phyloP scores from a whole-genome alignment of 345 rosid genomes.

The Microcos paniculata region DNA sequence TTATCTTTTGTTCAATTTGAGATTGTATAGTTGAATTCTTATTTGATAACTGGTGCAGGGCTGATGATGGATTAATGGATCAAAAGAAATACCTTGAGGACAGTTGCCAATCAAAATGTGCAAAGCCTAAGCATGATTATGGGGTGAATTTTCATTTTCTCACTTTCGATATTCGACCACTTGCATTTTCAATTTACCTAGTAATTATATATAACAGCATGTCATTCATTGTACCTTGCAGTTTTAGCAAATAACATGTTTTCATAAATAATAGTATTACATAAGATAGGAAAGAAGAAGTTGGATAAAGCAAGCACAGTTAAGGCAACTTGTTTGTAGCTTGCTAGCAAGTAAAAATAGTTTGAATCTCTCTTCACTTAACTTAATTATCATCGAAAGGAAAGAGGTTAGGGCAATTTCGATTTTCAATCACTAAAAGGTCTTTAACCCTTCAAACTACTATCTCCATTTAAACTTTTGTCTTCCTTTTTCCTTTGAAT shows the following conservation, averaged over 20 bases:
- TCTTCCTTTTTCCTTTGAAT: background rate
- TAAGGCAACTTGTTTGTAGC: too few species aligned
- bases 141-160: conserved; percentile 25
- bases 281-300: background rate
- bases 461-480: background rate
- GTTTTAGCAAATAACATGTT: background rate
- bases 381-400: too few species aligned
- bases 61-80: conserved; percentile 49
- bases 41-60: conserved; percentile 34
- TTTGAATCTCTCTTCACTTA: too few species aligned
- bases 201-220: background rate
- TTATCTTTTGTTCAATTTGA: background rate
- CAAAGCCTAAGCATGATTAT: conserved; percentile 49
- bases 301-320: too few species aligned
- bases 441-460: too few species aligned
- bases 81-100: conserved; percentile 57
- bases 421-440: too few species aligned
- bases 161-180: background rate
- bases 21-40: background rate
- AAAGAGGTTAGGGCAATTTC: too few species aligned
- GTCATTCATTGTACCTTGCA: background rate
- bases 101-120: conserved; percentile 51
- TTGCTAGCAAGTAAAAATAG: too few species aligned
- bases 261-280: background rate
- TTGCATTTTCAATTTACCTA: background rate